Percentiles rank a stretch among this genome's conserved stretches.
These are phyloP conservation scores for Macroventuria anomochaeta DNA, from an alignment of 2,329 filamentous ascomycete species.

Conservation along the genomic window DNA sequence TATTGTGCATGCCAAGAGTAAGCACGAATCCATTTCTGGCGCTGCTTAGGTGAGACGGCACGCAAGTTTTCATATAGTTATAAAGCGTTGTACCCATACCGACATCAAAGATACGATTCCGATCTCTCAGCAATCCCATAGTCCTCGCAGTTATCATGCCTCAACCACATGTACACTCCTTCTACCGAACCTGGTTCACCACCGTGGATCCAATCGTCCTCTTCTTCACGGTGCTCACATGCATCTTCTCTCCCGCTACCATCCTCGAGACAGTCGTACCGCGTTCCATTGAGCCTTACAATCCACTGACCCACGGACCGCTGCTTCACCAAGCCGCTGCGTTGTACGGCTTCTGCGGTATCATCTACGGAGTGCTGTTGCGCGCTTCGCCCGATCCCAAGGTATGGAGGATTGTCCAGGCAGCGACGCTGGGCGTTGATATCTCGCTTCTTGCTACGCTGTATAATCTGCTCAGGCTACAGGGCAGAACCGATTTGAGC, in stretches of 20 bases:
- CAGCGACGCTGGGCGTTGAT: conserved; percentile 14
- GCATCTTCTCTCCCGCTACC: conserved; percentile 9
- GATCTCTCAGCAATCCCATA: no score
- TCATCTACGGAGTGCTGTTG: conserved; percentile 15
- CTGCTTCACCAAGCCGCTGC: conserved; percentile 14
- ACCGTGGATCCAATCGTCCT: conserved; percentile 17
- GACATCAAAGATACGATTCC: no score
- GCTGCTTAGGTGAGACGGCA: conserved; percentile 9
- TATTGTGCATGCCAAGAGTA: conserved; percentile 12
- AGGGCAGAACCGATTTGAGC: background rate
- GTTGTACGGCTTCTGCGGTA: conserved; percentile 14
- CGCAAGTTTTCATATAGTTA: background rate
- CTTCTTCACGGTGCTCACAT: conserved; percentile 17
- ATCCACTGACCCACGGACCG: conserved; percentile 3
- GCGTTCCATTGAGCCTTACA: background rate
- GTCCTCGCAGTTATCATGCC: conserved; percentile 12
- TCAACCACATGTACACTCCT: conserved; percentile 14
- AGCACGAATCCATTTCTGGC: background rate
- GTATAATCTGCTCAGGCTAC: background rate
- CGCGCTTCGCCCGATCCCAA: conserved; percentile 12
- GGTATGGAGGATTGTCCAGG: conserved; percentile 22
- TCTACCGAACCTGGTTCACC: conserved; percentile 23
- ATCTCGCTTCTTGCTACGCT: conserved; percentile 6
- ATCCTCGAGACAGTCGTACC: conserved; percentile 10
- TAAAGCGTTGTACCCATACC: background rate